Conservation (phyloP, 768 basidiomycete genomes). For the Asterophora lycoperdoides region DNA sequence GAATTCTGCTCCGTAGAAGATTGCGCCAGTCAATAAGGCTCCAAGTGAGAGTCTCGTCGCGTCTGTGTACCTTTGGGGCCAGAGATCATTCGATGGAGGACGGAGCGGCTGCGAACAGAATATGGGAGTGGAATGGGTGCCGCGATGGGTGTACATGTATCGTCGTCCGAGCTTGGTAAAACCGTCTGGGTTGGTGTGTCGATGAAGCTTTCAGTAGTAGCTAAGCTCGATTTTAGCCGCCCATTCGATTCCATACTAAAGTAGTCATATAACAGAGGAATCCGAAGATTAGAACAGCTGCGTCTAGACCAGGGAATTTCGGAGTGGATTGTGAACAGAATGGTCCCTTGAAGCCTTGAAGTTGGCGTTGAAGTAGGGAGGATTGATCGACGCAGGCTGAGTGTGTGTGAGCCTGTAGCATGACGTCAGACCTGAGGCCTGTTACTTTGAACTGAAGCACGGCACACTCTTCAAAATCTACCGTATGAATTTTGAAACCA, state of each 20-base stretch:
- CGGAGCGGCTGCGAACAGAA: slow-evolving; percentile 24
- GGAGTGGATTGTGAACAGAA: no score
- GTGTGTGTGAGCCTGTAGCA: no score
- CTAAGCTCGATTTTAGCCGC: not conserved
- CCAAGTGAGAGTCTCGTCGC: not conserved
- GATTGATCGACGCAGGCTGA: no score
- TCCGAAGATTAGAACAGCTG: no score
- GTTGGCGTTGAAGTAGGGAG: no score
- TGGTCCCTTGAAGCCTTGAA: no score
- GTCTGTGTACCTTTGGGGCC: slow-evolving; percentile 16
- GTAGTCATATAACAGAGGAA: not conserved
- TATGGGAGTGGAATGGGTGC: slow-evolving; percentile 29
- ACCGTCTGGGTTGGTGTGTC: not conserved
- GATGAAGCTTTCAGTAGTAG: no score
- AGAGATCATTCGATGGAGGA: slow-evolving; percentile 28
- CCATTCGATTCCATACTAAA: not conserved
- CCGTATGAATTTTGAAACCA: no score
- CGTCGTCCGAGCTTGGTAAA: not conserved
- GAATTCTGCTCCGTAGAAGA: slow-evolving; percentile 5
- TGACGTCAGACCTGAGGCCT: no score
- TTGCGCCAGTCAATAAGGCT: not conserved
- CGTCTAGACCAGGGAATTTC: no score
- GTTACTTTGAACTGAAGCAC: no score
- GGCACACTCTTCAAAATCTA: no score
- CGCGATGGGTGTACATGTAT: slow-evolving; percentile 13